phyloP scores from a whole-genome alignment of 768 basidiomycete genomes.

The Leucocoprinus sp. region DNA sequence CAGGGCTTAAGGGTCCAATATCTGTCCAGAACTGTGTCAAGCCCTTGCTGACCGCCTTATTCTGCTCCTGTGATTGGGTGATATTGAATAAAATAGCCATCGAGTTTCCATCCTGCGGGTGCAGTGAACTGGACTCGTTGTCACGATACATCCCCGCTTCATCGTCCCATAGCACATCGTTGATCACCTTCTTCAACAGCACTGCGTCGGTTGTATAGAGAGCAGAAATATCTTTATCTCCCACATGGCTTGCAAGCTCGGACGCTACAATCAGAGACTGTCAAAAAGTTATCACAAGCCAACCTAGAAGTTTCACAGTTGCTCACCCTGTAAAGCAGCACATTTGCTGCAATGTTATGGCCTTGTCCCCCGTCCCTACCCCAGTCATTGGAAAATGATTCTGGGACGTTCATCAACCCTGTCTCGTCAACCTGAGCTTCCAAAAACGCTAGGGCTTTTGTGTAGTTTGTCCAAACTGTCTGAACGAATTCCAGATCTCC shows the following conservation, averaged over 20 bases:
- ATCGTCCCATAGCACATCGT: slow-evolving; percentile 36
- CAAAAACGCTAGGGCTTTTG: slow-evolving; percentile 29
- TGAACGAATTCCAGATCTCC: slow-evolving; percentile 34
- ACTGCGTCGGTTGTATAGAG: slow-evolving; percentile 27
- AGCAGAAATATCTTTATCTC: slow-evolving; percentile 17
- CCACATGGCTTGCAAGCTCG: slow-evolving; percentile 26
- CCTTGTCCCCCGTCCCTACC: slow-evolving; percentile 37
- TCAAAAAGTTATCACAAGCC: neutral
- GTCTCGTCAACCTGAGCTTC: slow-evolving; percentile 33
- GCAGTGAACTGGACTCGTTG: slow-evolving; percentile 35
- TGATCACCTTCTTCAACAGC: slow-evolving; percentile 31
- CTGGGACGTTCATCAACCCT: slow-evolving; percentile 30
- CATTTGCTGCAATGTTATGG: slow-evolving; percentile 40
- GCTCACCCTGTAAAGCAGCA: no score
- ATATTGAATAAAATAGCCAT: no score
- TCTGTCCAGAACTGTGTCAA: no score
- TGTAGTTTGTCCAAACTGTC: slow-evolving; percentile 36
- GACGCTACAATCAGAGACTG: slow-evolving; percentile 28
- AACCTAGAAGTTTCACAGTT: no score
- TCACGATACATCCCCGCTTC: slow-evolving; percentile 37
- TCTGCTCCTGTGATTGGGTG: no score
- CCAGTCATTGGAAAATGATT: slow-evolving; percentile 39
- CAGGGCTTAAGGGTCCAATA: no score
- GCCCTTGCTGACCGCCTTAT: no score
- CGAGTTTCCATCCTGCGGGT: no score